A percentile compares a stretch with the other conserved stretches of the same genome.
Evolutionary conservation across 139 green algal genomes (phyloP).

Genomic region (Tetraselmis chui): DNA sequence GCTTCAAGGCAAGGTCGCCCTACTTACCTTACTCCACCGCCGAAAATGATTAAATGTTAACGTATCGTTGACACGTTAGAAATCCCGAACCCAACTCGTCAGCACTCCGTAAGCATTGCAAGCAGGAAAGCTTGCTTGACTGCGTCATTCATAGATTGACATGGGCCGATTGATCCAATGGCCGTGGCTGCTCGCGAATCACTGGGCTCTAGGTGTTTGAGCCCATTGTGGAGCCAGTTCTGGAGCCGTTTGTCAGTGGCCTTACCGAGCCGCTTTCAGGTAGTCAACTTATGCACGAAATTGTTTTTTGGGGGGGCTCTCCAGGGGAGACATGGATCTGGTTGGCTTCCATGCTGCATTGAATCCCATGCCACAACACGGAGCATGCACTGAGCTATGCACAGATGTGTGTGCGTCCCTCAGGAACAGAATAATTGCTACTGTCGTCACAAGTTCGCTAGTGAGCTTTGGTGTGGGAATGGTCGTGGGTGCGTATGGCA

Average conservation of each 20-base stretch:
- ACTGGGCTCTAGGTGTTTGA: background rate
- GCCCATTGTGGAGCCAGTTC: background rate
- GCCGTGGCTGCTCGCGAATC: too few species aligned
- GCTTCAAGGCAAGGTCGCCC: background rate
- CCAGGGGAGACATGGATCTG: background rate
- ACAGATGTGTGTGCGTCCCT: background rate
- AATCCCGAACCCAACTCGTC: too few species aligned
- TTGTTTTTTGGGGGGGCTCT: background rate
- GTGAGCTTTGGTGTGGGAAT: background rate
- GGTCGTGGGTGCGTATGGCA: background rate
- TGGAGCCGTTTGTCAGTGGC: background rate
- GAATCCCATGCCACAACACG: background rate
- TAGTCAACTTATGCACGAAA: background rate
- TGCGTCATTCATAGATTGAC: too few species aligned
- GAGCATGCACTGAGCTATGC: too few species aligned
- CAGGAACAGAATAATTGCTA: background rate
- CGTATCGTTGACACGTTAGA: too few species aligned
- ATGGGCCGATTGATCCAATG: too few species aligned
- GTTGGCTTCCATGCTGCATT: background rate
- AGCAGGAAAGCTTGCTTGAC: too few species aligned
- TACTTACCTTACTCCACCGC: too few species aligned
- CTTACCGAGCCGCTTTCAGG: background rate
- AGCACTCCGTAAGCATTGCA: too few species aligned
- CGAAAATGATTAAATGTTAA: too few species aligned
- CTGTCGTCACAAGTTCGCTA: background rate